Conservation (phyloP, 2,329 filamentous ascomycete genomes). For the Aspergillus sp. region DNA sequence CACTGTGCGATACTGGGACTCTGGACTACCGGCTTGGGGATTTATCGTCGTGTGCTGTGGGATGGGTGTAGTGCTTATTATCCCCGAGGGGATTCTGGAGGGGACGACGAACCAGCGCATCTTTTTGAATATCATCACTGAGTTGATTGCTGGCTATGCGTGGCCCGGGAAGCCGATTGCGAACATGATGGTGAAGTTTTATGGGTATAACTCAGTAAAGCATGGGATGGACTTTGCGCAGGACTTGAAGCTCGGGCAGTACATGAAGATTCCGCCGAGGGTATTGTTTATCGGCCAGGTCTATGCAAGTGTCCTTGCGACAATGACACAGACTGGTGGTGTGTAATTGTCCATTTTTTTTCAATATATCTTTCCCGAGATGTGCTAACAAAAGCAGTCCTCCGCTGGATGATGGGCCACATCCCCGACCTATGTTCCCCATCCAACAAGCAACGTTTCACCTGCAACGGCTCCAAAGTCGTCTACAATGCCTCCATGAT, state of each 20-base stretch:
- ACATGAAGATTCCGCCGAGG: slow-evolving; percentile 27
- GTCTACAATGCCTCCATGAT: slow-evolving; percentile 29
- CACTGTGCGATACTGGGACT: slow-evolving; percentile 26
- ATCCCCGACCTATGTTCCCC: slow-evolving; percentile 22
- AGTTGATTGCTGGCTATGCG: slow-evolving; percentile 28
- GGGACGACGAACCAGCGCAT: slow-evolving; percentile 24
- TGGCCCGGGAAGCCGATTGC: slow-evolving; percentile 30
- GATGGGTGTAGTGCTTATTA: slow-evolving; percentile 33
- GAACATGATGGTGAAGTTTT: slow-evolving; percentile 30
- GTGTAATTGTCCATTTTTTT: neutral
- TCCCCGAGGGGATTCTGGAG: slow-evolving; percentile 35
- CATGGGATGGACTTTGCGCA: slow-evolving; percentile 28
- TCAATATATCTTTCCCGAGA: neutral
- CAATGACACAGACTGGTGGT: slow-evolving; percentile 27
- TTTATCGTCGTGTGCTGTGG: slow-evolving; percentile 32
- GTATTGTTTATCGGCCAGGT: slow-evolving; percentile 30
- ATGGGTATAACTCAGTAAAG: slow-evolving; percentile 29
- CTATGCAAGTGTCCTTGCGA: slow-evolving; percentile 27
- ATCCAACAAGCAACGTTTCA: slow-evolving; percentile 26
- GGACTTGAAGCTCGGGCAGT: slow-evolving; percentile 27
- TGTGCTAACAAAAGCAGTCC: slow-evolving; percentile 11
- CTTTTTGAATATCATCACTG: slow-evolving; percentile 28
- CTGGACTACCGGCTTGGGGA: slow-evolving; percentile 34
- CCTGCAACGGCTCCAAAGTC: slow-evolving; percentile 27
- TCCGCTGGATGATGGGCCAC: slow-evolving; percentile 27